phyloP scores from a whole-genome alignment of 306 rosid genomes.

The Datisca glomerata region DNA sequence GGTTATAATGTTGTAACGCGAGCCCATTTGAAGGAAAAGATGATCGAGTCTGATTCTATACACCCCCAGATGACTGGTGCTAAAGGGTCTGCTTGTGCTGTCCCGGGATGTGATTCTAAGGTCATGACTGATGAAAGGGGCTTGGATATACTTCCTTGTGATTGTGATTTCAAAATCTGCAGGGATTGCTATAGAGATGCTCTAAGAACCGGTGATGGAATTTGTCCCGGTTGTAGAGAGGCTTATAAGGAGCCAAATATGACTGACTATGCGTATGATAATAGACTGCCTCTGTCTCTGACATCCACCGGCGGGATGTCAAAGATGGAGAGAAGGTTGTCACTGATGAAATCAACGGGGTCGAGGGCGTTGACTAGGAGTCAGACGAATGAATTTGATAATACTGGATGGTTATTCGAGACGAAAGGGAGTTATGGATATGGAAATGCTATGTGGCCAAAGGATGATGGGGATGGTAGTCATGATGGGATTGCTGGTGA shows the following conservation, averaged over 20 bases:
- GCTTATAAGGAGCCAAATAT: conserved; percentile 60
- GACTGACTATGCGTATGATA: conserved; percentile 55
- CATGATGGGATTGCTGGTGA: conserved; percentile 29
- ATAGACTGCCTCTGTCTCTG: conserved; percentile 50
- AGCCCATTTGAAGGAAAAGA: conserved; percentile 93
- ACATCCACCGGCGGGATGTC: conserved; percentile 61
- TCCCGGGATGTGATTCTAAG: conserved; percentile 85
- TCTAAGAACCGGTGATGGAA: conserved; percentile 56
- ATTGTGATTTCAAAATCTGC: conserved; percentile 91
- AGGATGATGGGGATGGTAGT: conserved; percentile 57
- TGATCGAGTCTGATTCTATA: conserved; percentile 68
- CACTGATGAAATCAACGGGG: conserved; percentile 76
- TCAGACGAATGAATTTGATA: conserved; percentile 87
- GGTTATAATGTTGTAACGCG: conserved; percentile 79
- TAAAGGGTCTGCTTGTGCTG: conserved; percentile 72
- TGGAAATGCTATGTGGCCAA: conserved; percentile 98
- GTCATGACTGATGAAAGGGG: conserved; percentile 90
- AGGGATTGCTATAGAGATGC: conserved; percentile 84
- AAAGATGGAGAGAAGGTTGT: conserved; percentile 73
- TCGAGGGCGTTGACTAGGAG: conserved; percentile 57
- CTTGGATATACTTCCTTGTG: conserved; percentile 77
- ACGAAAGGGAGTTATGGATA: conserved; percentile 92
- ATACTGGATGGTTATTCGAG: conserved; percentile 85
- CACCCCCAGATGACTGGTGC: conserved; percentile 99
- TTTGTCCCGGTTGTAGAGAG: conserved; percentile 89